phyloP scores from a whole-genome alignment of 1,284 basidiomycete genomes.

The Ceratobasidium sp. region DNA sequence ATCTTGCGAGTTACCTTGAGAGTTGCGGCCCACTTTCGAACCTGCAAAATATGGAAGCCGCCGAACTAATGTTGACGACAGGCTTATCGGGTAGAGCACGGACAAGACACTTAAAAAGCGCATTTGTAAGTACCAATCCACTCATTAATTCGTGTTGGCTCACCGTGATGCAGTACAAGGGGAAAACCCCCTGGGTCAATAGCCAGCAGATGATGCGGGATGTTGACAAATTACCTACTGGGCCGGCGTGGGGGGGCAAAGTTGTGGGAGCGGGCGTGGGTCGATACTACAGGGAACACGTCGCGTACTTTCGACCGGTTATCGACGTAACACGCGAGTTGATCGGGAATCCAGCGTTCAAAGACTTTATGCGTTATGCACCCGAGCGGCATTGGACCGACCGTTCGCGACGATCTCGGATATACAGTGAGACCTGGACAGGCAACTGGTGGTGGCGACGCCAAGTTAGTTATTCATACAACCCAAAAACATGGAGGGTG shows the following conservation, averaged over 20 bases:
- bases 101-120: conserved; percentile 16
- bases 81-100: conserved; percentile 13
- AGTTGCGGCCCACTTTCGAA: neutral
- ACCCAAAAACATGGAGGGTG: too few relatives aligned
- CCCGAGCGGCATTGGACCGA: conserved; percentile 19
- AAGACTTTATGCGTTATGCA: neutral
- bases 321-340: conserved; percentile 1
- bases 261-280: neutral
- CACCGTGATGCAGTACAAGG: too few relatives aligned
- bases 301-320: neutral
- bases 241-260: neutral
- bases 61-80: conserved; percentile 27
- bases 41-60: conserved; percentile 1
- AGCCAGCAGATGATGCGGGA: neutral
- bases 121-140: conserved; percentile 19
- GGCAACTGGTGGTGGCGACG: conserved; percentile 47
- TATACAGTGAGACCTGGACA: conserved; percentile 44
- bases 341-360: conserved; percentile 13
- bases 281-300: neutral
- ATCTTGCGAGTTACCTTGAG: conserved; percentile 7
- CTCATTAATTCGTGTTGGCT: neutral
- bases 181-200: too few relatives aligned
- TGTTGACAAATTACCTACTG: neutral
- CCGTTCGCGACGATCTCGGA: neutral
- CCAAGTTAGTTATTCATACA: conserved; percentile 37